Percentiles rank a stretch among this genome's conserved stretches.
These are phyloP conservation scores for Drechslera avenae DNA, from an alignment of 2,329 filamentous ascomycete species.

Conservation along the genomic window DNA sequence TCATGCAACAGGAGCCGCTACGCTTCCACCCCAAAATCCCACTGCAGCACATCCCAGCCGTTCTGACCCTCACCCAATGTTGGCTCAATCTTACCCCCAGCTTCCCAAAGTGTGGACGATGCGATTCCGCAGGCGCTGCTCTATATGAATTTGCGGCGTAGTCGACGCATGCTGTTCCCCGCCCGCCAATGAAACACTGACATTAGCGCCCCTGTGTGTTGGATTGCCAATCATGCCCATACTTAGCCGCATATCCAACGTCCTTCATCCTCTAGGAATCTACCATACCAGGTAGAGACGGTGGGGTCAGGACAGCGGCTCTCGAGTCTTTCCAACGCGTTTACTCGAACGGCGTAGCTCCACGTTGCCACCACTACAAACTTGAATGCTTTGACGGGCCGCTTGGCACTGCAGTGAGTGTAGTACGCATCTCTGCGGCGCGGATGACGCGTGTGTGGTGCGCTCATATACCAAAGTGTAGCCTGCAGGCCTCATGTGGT, in stretches of 20 bases:
- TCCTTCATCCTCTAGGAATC: conserved; percentile 15
- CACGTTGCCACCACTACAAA: conserved; percentile 22
- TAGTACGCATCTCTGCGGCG: conserved; percentile 29
- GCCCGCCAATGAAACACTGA: conserved; percentile 17
- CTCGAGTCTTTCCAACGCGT: conserved; percentile 23
- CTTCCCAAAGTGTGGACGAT: conserved; percentile 13
- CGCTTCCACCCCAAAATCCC: conserved; percentile 2
- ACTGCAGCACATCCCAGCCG: conserved; percentile 12
- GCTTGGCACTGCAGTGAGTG: conserved; percentile 8
- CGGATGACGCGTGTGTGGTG: conserved; percentile 31
- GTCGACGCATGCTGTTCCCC: conserved; percentile 13
- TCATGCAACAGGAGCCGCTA: conserved; percentile 10
- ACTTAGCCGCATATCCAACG: conserved; percentile 11
- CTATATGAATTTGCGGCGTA: conserved; percentile 25
- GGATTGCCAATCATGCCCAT: conserved; percentile 14
- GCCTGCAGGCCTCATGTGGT: conserved; percentile 40
- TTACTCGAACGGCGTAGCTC: conserved; percentile 21
- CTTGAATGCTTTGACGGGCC: conserved; percentile 9
- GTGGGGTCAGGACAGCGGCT: conserved; percentile 19
- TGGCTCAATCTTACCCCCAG: conserved; percentile 10
- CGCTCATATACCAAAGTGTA: conserved; percentile 40
- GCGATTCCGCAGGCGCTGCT: conserved; percentile 19
- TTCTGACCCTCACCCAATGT: conserved; percentile 10
- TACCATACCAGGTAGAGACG: conserved; percentile 27
- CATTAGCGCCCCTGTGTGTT: conserved; percentile 22